Evolutionary conservation across 2,329 filamentous ascomycete genomes (phyloP).

Genomic region (Leptographium wingfieldii): DNA sequence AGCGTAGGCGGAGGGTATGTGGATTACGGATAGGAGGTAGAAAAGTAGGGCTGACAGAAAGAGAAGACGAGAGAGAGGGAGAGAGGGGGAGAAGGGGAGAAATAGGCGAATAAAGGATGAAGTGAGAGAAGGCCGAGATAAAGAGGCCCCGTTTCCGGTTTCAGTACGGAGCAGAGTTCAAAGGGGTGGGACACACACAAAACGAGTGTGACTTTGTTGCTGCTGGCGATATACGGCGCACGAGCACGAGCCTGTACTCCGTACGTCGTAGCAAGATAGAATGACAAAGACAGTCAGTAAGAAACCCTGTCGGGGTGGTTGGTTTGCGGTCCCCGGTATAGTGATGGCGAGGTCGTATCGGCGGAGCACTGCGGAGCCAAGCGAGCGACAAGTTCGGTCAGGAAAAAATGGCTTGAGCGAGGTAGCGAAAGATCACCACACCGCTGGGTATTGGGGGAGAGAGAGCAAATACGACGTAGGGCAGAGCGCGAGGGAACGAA

Average conservation of each 20-base stretch:
- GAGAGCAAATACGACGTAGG: neutral
- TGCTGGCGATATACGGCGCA: neutral
- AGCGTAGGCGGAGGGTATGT: neutral
- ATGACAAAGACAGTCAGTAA: neutral
- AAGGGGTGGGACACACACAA: neutral
- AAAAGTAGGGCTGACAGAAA: neutral
- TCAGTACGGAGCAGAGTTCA: neutral
- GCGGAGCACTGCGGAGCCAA: neutral
- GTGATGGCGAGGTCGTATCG: neutral
- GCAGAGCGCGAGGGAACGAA: neutral
- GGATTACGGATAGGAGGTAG: neutral
- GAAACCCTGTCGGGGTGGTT: neutral
- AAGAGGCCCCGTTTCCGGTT: neutral
- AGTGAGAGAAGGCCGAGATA: neutral
- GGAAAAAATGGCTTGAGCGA: neutral
- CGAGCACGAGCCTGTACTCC: too few relatives aligned
- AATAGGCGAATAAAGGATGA: neutral
- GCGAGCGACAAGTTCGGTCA: neutral
- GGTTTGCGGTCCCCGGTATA: neutral
- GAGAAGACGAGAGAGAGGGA: neutral
- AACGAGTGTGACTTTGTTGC: neutral
- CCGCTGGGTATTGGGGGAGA: neutral
- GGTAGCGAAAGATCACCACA: neutral
- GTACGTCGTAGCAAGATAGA: neutral
- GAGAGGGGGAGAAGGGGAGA: neutral